Evolutionary conservation across 805 yeast genomes (phyloP), one percentile per base, ranked within the genome.

Genomic region (Yamadazyma olivae): DNA sequence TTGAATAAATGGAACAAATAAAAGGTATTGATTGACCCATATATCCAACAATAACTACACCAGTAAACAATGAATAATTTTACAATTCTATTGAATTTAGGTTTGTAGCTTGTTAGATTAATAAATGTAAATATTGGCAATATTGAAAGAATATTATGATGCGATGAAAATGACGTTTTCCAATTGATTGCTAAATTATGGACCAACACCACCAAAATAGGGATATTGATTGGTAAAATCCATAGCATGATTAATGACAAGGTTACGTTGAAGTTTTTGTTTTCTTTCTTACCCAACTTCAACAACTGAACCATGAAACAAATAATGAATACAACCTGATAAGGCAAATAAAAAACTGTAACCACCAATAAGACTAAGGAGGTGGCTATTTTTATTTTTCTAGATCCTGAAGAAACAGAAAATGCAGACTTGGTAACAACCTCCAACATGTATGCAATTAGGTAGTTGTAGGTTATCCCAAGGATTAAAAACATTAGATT

Each of bases 101-200:
- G 15, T 33, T 27, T 25, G 14, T 23, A 33, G 20, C 34, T 21
- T 23, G 32, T 26, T 17, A 33, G 23, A 30, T 16, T 37, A 17
- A 37, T 51, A 33, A 36, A 26, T 1, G 56, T 35, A 7, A 88
- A 67, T 2, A 84, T 77, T 0, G 96, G 95, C 10, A 82, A 61
- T 17, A 89, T 75, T 0, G 95, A 83, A 35, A 89, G 57, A 27
- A 85, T 65, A 51, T 87, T 89, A 55, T 90, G 95, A 55, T 88
- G 95, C 0, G 95, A 83, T 5, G 85, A 76, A 51, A 88, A 88
- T 13, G 95, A 89, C 0, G 93, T 84, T 37, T 71, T 74, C 95
- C 95, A 86, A 46, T 72, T 76, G 14, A 87, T 71, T 1, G 83
- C 72, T 40, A 88, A 66, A 50, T 89, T 85, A 50, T 86, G 95